These are phyloP conservation scores for Lichtheimia corymbifera DNA, from an alignment of 371 early-diverging fungal species.

Conservation along the genomic window DNA sequence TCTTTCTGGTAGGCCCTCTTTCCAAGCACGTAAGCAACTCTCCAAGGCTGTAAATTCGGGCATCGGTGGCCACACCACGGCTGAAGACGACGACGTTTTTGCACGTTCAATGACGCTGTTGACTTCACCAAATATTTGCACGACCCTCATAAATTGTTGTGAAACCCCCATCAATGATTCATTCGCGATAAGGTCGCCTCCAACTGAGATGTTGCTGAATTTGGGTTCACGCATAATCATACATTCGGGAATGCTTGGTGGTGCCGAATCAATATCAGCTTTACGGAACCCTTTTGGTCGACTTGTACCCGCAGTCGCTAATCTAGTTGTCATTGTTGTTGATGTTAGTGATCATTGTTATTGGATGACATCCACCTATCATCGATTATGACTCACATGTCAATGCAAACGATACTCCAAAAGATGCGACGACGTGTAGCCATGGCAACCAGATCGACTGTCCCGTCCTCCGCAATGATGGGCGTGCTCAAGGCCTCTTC, in stretches of 20 bases:
- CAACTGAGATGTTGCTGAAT: conserved; percentile 24
- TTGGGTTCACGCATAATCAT: conserved; percentile 39
- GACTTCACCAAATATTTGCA: conserved; percentile 51
- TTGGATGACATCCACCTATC: too few species aligned
- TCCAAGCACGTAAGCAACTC: conserved; percentile 36
- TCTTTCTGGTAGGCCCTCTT: conserved; percentile 24
- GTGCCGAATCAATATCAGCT: conserved; percentile 52
- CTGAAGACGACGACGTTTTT: conserved; percentile 23
- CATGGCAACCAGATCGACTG: conserved; percentile 50
- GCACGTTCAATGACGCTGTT: conserved; percentile 51
- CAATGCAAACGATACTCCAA: conserved; percentile 59
- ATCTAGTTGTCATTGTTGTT: conserved; percentile 12
- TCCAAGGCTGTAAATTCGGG: conserved; percentile 46
- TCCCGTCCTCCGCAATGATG: conserved; percentile 31
- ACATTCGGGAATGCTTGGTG: conserved; percentile 52
- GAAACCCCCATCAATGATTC: conserved; percentile 39
- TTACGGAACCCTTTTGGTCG: conserved; percentile 58
- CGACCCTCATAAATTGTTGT: conserved; percentile 25
- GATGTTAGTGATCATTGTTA: neutral
- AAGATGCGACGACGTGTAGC: conserved; percentile 57
- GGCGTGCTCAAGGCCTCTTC: conserved; percentile 45
- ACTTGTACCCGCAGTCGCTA: conserved; percentile 52
- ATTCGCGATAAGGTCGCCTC: neutral
- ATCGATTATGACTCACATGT: conserved; percentile 32
- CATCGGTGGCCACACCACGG: conserved; percentile 52